phyloP scores from a whole-genome alignment of 805 yeast genomes.

The Candida suzukii region DNA sequence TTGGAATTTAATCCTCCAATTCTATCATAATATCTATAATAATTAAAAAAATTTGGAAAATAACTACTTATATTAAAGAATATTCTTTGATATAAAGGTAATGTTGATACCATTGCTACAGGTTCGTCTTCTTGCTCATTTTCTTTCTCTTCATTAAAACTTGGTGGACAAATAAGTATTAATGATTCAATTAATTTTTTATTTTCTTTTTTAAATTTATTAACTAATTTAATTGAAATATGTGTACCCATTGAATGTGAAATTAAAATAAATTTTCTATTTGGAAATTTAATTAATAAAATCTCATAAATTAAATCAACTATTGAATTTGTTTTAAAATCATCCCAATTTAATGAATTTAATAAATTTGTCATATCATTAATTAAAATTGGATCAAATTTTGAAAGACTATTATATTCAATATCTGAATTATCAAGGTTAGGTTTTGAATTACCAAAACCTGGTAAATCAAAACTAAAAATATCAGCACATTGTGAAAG shows the following conservation, averaged over 20 bases:
- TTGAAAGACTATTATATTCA: conserved; percentile 14
- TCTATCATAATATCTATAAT: conserved; percentile 53
- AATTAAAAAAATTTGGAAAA: conserved; percentile 42
- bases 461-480: conserved; percentile 76
- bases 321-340: conserved; percentile 34
- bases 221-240: conserved; percentile 33
- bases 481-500: conserved; percentile 59
- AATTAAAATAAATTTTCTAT: conserved; percentile 36
- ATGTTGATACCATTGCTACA: neutral
- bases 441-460: conserved; percentile 60
- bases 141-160: conserved; percentile 7
- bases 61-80: conserved; percentile 28
- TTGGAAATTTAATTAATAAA: conserved; percentile 31
- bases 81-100: conserved; percentile 11
- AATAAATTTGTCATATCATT: conserved; percentile 25
- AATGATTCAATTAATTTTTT: conserved; percentile 36
- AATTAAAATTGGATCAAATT: conserved; percentile 8
- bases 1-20: conserved; percentile 52
- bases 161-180: conserved; percentile 42
- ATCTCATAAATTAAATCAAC: conserved; percentile 32
- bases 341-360: conserved; percentile 28
- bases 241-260: conserved; percentile 58
- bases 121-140: neutral
- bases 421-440: conserved; percentile 4
- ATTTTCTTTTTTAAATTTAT: conserved; percentile 28